Evolutionary conservation across 352 stramenopile species (phyloP).

Genomic region (Globisporangium emineosum): DNA sequence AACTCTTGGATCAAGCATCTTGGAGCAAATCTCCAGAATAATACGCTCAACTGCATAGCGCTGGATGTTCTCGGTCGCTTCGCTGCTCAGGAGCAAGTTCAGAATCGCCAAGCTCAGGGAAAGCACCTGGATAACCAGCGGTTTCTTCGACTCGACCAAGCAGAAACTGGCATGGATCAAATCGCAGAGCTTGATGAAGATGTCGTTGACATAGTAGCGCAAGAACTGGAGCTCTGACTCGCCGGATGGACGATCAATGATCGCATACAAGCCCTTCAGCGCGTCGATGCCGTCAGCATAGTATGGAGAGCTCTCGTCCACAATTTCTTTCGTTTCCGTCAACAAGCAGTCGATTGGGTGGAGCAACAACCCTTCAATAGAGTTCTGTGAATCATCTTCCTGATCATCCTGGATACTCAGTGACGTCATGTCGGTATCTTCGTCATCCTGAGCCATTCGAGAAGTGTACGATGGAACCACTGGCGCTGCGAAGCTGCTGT

Average conservation of each 20-base stretch:
- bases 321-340: conserved; percentile 58
- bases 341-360: conserved; percentile 63
- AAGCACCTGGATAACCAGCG: conserved; percentile 65
- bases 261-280: conserved; percentile 77
- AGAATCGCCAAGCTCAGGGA: conserved; percentile 72
- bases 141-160: conserved; percentile 52
- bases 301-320: conserved; percentile 42
- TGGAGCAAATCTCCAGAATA: conserved; percentile 67
- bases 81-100: conserved; percentile 55
- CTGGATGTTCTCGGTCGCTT: conserved; percentile 58
- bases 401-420: conserved; percentile 26
- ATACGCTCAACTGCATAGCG: conserved; percentile 76
- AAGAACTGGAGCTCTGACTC: conserved; percentile 65
- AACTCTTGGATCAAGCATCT: conserved; percentile 71
- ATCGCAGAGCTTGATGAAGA: conserved; percentile 69
- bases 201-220: conserved; percentile 74
- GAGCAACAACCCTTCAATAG: conserved; percentile 57
- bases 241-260: conserved; percentile 58
- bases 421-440: conserved; percentile 56
- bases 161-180: conserved; percentile 74
- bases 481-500: conserved; percentile 9
- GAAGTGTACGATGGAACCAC: neutral
- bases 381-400: conserved; percentile 4
- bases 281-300: conserved; percentile 71
- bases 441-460: conserved; percentile 27